Percentiles rank a stretch among this genome's conserved stretches.
Conservation (phyloP, 129 eudicot genomes). For the Dittrichia graveolens region DNA sequence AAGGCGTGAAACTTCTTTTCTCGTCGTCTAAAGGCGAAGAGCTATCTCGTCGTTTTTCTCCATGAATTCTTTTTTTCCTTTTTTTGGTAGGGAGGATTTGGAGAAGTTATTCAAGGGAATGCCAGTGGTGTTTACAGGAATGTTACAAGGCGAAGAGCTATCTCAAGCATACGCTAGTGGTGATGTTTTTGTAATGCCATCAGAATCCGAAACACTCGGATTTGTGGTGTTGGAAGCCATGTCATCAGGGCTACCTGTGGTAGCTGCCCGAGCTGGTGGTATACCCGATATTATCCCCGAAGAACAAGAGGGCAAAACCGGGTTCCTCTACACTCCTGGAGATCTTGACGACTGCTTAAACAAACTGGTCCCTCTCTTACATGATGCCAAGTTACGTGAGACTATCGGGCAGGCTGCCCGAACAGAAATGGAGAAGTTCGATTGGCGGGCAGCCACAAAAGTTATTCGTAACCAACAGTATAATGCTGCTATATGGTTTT, state of each 20-base stretch:
- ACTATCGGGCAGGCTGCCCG: constrained; percentile 85
- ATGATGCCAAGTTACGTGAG: constrained; percentile 56
- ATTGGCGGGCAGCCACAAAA: constrained; percentile 91
- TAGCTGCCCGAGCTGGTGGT: constrained; percentile 96
- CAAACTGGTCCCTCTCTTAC: constrained; percentile 72
- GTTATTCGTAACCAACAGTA: constrained; percentile 83
- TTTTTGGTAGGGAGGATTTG: constrained; percentile 62
- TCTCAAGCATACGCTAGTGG: constrained; percentile 99
- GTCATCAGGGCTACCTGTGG: constrained; percentile 97
- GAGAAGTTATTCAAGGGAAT: constrained; percentile 73
- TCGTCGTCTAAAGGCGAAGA: no score
- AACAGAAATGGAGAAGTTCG: constrained; percentile 91
- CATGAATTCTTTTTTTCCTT: not conserved
- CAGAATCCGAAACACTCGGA: constrained; percentile 96
- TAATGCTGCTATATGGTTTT: constrained; percentile 91
- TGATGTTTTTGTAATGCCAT: constrained; percentile 90
- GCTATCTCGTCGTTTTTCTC: no score
- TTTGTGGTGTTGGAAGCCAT: constrained; percentile 94
- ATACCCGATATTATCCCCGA: constrained; percentile 83
- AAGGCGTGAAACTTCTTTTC: no score
- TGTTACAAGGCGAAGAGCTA: constrained; percentile 87
- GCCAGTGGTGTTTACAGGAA: constrained; percentile 97
- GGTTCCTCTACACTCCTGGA: constrained; percentile 79
- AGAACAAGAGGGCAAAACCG: constrained; percentile 88
- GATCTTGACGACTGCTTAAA: constrained; percentile 84